Evolutionary conservation across 1,284 basidiomycete species (phyloP), one percentile per base, ranked within the genome.

Genomic region (Microbotryomycetes sp.): DNA sequence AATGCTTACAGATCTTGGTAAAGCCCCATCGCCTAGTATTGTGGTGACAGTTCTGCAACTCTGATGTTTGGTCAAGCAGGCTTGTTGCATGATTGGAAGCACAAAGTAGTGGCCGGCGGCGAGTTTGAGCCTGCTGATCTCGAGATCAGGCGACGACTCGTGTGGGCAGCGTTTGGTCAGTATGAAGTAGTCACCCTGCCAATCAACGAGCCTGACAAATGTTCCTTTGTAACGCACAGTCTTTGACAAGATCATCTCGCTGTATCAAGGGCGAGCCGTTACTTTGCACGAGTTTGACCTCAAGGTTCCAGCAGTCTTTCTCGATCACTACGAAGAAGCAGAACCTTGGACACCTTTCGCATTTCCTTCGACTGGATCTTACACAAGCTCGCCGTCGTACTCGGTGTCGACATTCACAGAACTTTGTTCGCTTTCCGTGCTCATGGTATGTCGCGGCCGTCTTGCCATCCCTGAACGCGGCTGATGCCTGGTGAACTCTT

Each of bases 241-340:
- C 50, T 66, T 70, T 32, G 73, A 74, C 71, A 74, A 74, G 67
- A 70, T 74, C 58, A 67, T 71, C 47, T 73, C 72, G 14, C 64
- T 74, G 28, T 74, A 74, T 47, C 73, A 74, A 60, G 73, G 73
- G 19, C 62, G 73, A 30, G 62, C 73, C 14, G 66, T 69, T 22
- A 64, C 64, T 23, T 70, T 74, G 36, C 66, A 62, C 3, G 52
- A 70, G 26, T 60, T 60, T 19, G 63, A 67, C 28, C 60, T 74
- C 25, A 70, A 71, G 46, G 72, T 74, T 9, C 68, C 70, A 5
- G 68, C 67, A 49, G 66, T 66, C 28, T 73, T 74, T 46, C 64
- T 70, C 25, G 73, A 74, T 52, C 48, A 63, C 15, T 74, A 71
- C 52, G 73, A 73, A 49, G 73, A 74, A 51, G 66, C 70, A 50